Percentiles rank a stretch among this genome's conserved stretches.
These are phyloP conservation scores for Fusarium sp. DNA, from an alignment of 2,329 filamentous ascomycete species.

Conservation along the genomic window DNA sequence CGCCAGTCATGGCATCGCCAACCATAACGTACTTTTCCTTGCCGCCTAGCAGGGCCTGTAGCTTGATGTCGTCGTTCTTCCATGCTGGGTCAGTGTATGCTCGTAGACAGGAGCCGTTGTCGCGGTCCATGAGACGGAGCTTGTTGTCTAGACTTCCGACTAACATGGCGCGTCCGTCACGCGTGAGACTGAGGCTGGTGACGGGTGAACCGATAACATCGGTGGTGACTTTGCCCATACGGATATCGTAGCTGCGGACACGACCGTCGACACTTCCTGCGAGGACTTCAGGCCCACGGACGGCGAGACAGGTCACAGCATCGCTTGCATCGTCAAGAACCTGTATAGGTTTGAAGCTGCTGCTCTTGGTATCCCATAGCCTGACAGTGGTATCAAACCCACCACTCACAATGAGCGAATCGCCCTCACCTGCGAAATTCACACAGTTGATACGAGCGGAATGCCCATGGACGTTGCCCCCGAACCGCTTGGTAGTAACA, in stretches of 20 bases:
- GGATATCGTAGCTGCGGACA: constrained; percentile 84
- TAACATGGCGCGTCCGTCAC: constrained; percentile 79
- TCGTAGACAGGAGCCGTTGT: constrained; percentile 78
- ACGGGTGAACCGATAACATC: constrained; percentile 79
- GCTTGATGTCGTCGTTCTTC: constrained; percentile 77
- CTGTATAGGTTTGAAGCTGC: constrained; percentile 74
- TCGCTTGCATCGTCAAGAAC: constrained; percentile 79
- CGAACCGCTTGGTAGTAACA: constrained; percentile 80
- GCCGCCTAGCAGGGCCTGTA: constrained; percentile 80
- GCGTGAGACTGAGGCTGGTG: constrained; percentile 79
- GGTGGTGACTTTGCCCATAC: constrained; percentile 76
- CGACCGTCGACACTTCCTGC: constrained; percentile 87
- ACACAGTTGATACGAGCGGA: constrained; percentile 81
- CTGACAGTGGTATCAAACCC: constrained; percentile 82
- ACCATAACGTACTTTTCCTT: constrained; percentile 83
- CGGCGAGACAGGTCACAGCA: constrained; percentile 66
- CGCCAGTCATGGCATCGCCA: constrained; percentile 75
- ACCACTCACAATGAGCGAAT: constrained; percentile 78
- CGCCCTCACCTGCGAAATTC: constrained; percentile 80
- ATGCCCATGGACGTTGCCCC: constrained; percentile 72
- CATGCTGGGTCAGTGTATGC: constrained; percentile 71
- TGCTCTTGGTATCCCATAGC: constrained; percentile 76
- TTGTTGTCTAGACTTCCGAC: constrained; percentile 81
- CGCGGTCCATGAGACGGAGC: constrained; percentile 84
- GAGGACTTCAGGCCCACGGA: constrained; percentile 70